phyloP scores from a whole-genome alignment of 2,329 filamentous ascomycete genomes.

The Fusarium tupiense region DNA sequence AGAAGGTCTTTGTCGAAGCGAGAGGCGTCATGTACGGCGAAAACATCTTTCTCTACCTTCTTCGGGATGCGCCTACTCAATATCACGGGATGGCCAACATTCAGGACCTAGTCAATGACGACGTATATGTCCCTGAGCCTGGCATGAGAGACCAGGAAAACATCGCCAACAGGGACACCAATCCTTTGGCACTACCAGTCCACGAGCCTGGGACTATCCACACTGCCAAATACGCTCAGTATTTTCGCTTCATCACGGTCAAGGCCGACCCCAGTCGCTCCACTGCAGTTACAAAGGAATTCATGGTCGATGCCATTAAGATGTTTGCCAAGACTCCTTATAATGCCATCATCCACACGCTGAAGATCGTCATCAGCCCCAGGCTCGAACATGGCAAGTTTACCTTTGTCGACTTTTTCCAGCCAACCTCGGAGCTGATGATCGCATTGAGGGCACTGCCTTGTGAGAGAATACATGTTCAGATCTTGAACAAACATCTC shows the following conservation, averaged over 20 bases:
- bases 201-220: slow-evolving; percentile 44
- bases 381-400: slow-evolving; percentile 30
- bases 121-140: slow-evolving; percentile 8
- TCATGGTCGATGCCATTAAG: slow-evolving; percentile 51
- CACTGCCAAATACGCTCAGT: slow-evolving; percentile 48
- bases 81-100: slow-evolving; percentile 28
- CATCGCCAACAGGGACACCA: neutral
- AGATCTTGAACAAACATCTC: slow-evolving; percentile 45
- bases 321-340: slow-evolving; percentile 45
- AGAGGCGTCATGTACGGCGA: slow-evolving; percentile 56
- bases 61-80: slow-evolving; percentile 50
- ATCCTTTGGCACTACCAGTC: slow-evolving; percentile 2
- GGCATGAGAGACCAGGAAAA: neutral
- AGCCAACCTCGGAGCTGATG: slow-evolving; percentile 41
- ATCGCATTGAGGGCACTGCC: slow-evolving; percentile 46
- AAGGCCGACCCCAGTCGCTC: slow-evolving; percentile 55
- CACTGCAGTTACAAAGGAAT: slow-evolving; percentile 25
- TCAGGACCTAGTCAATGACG: slow-evolving; percentile 25
- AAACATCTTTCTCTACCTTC: slow-evolving; percentile 58
- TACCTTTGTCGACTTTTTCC: slow-evolving; percentile 52
- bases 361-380: slow-evolving; percentile 55
- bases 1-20: slow-evolving; percentile 50
- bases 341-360: slow-evolving; percentile 49
- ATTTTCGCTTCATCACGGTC: slow-evolving; percentile 55
- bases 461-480: slow-evolving; percentile 50